Percentiles rank a stretch among this genome's conserved stretches.
Conservation (phyloP, 1,284 basidiomycete genomes). For the Trametes versicolor region DNA sequence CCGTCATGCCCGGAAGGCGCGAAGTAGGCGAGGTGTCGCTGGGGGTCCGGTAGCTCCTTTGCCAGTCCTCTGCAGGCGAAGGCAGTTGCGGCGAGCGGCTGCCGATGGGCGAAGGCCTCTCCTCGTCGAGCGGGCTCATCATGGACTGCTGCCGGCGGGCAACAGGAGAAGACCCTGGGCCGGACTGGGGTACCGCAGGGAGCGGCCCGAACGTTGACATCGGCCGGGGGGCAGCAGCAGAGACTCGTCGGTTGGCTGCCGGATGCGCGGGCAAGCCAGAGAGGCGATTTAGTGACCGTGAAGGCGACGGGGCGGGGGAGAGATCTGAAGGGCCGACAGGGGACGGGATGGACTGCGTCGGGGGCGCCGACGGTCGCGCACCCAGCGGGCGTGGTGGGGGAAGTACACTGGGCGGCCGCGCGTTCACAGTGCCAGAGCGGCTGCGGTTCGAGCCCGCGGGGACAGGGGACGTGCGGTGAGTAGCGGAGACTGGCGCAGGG, state of each 20-base stretch:
- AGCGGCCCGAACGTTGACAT: constrained; percentile 28
- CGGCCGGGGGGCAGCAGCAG: constrained; percentile 25
- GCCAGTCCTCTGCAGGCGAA: constrained; percentile 30
- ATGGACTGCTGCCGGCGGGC: constrained; percentile 20
- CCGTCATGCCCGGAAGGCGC: constrained; percentile 19
- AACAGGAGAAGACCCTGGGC: constrained; percentile 13
- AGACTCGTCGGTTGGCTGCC: constrained; percentile 32
- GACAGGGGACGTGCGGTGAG: constrained; percentile 12
- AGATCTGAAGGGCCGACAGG: constrained; percentile 1
- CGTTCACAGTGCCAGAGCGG: constrained; percentile 41
- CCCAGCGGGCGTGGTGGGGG: constrained; percentile 29
- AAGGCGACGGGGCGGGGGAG: constrained; percentile 16
- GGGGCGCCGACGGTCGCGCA: constrained; percentile 11
- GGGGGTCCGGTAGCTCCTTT: constrained; percentile 27
- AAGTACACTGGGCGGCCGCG: constrained; percentile 26
- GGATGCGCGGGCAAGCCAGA: constrained; percentile 37
- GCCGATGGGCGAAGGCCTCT: constrained; percentile 11
- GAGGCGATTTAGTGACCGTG: constrained; percentile 23
- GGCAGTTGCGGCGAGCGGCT: constrained; percentile 27
- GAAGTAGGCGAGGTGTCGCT: constrained; percentile 29
- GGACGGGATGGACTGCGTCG: constrained; percentile 6
- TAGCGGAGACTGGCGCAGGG: constrained; percentile 4
- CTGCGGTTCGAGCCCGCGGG: constrained; percentile 27
- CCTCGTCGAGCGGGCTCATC: constrained; percentile 26
- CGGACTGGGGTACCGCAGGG: constrained; percentile 28